Base-by-base conservation (phyloP, 495 filamentous ascomycete genomes). In the Penicillium argentinense region DNA sequence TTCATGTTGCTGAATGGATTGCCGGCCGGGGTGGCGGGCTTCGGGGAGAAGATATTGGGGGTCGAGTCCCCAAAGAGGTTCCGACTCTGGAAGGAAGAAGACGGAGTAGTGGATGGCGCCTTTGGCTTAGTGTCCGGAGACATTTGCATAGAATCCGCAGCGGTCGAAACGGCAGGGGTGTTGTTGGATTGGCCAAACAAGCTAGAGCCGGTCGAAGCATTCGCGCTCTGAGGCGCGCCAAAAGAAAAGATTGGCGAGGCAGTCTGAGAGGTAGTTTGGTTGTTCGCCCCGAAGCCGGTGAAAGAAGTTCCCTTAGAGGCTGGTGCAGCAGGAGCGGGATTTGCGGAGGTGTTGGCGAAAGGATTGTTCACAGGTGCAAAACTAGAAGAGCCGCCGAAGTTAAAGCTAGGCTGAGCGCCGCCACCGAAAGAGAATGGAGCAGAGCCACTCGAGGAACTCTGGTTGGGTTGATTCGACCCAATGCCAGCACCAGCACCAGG, bases 131-230 rank as follows among this genome's bases (percentile, higher is more conserved):
- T 47, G 27, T 73, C 72, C 6, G 68, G 68, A 4, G 69, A 75
- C 16, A 59, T 73, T 50, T 72, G 68, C 72, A 75, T 75, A 11
- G 64, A 69, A 25, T 74, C 71, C 21, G 51, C 49, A 11, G 49
- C 52, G 18, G 29, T 42, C 14, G 56, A 56, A 21, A 53, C 42
- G 27, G 55, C 51, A 39, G 46, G 45, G 16, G 53, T 29, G 41
- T 57, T 18, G 44, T 16, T 33, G 23, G 54, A 39, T 39, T 62
- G 60, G 14, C 56, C 59, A 39, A 67, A 62, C 16, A 62, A 17
- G 45, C 45, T 18, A 37, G 47, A 24, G 24, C 47, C 26, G 18
- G 36, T 43, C n/a, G 60, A 33, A 17, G 43, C 24, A 27, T 23
- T 41, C 9, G 53, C 30, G 30, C 27, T 54, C 33, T 50, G 49